Base-by-base conservation (phyloP, 805 yeast species). In the Teunomyces kruisii region DNA sequence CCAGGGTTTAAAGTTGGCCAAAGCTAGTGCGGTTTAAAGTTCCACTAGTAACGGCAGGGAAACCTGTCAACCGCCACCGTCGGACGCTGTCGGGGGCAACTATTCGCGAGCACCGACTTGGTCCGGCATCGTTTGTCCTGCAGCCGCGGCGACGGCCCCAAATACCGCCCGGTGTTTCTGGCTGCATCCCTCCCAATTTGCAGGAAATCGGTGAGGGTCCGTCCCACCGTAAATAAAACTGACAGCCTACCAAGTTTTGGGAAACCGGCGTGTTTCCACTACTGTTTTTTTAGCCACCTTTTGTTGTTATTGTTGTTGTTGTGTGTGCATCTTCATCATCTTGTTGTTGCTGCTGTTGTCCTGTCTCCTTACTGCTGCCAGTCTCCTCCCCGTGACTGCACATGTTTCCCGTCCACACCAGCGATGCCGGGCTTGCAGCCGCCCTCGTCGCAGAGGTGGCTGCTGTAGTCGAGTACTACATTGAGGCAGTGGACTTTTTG, bases 361-460 rank as follows among this genome's bases (percentile, higher is more conserved):
- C n/a, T n/a, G n/a, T n/a, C n/a, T n/a, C n/a, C n/a, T n/a, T n/a
- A n/a, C n/a, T n/a, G n/a, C n/a, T n/a, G n/a, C n/a, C n/a, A n/a
- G n/a, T 24, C 40, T 41, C 9, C 45, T 38, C 44, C 26, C 39
- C 17, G 36, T 41, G 12, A 8, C 26, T 22, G 26, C 26, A 22
- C 26, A 26, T 26, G 28, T 10, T 10, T n/a, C 6, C 38, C 15
- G 22, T 22, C 15, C 9, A 22, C 15, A n/a, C 38, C 28, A 35
- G 38, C 38, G 38, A 35, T 8, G 38, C 27, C 10, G 38, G 14
- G 13, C 38, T 35, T 13, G 38, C 26, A 10, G 38, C 14, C 10
- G 38, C 38, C 8, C 15, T 35, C 14, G 27, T 13, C 3, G 27
- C 38, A 10, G 38, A 35, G 14, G 38, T 35, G 16, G 27, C 9